Evolutionary conservation across 257 asterid species (phyloP), one percentile per base, ranked within the genome.

Genomic region (Jaltomata sinuosa): DNA sequence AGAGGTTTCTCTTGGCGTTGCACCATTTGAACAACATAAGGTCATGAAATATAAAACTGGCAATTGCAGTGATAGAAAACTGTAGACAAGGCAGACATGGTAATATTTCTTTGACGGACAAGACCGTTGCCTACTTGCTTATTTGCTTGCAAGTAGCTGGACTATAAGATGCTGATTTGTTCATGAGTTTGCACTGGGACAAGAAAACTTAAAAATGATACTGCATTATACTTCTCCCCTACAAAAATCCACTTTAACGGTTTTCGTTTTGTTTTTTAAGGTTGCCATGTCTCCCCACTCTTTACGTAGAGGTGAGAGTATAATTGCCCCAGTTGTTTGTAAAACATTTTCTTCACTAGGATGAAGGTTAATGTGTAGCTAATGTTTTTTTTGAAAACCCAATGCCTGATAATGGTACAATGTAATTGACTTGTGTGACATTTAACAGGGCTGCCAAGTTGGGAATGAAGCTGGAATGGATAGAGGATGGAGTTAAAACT

Each of bases 381-480:
- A 32, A 18, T 32, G 47, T 67, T 67, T 14, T 64, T 65, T 16
- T 32, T n/a, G n/a, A 8, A 32, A 32, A 16, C 45, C 47, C 21
- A 34, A 67, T 34, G 49, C 49, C 49, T 65, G 74, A 65, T 31
- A 57, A 34, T 80, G 27, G 10, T 57, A 38, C 4, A 57, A 54
- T 32, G 15, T 57, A 49, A 57, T 59, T 14, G 59, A 55, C 29
- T 25, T 16, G 16, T 2, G 6, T 59, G 36, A 86, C 84, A 40
- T 15, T 74, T 22, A 22, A 34, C 84, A 96, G 98, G 88, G 98
- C 98, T 76, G 94, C 93, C 25, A 89, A 94, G 90, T 59, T 93
- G 83, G 97, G 93, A 77, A 93, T 90, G 96, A 94, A 90, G 92
- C 90, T 96, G 85, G 97, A 93, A 85, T 94, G 98, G 99, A 88